Percentiles rank a stretch among this genome's conserved stretches.
phyloP scores from a whole-genome alignment of 169 alveolate genomes.

The Ichthyophthirius multifiliis region DNA sequence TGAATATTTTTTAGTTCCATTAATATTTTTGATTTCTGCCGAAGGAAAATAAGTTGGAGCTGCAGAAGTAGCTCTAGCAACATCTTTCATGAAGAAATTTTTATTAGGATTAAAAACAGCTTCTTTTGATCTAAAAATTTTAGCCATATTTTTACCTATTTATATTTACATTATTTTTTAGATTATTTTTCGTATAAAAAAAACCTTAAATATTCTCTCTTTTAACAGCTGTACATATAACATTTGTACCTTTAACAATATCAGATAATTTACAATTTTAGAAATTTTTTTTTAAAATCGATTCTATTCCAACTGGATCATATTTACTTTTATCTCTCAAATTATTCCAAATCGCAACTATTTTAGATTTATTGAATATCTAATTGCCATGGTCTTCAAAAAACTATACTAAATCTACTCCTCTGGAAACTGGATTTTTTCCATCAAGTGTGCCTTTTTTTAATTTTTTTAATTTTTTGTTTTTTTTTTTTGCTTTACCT shows the following conservation, averaged over 20 bases:
- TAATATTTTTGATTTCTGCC: constrained; percentile 24
- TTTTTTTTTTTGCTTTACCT: background rate
- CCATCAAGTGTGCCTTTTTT: constrained; percentile 23
- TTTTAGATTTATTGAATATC: constrained; percentile 25
- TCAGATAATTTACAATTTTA: constrained; percentile 22
- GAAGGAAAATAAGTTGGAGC: constrained; percentile 43
- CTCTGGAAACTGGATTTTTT: constrained; percentile 17
- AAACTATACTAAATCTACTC: background rate
- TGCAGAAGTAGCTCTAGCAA: constrained; percentile 41
- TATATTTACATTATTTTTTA: too few species aligned
- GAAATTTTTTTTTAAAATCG: constrained; percentile 9
- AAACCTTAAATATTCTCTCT: constrained; percentile 11
- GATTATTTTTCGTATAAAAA: too few species aligned
- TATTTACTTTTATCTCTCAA: constrained; percentile 23
- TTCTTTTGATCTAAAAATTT: constrained; percentile 23
- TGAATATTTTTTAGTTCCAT: constrained; percentile 18
- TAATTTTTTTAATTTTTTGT: background rate
- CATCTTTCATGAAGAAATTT: constrained; percentile 31
- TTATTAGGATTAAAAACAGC: constrained; percentile 18
- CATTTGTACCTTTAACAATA: constrained; percentile 13
- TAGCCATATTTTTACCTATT: constrained; percentile 23
- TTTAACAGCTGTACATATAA: constrained; percentile 25
- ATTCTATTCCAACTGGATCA: constrained; percentile 27
- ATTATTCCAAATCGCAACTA: constrained; percentile 8
- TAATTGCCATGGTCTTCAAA: constrained; percentile 12